Conservation (phyloP, 768 basidiomycete genomes). For the Tricholoma flavovirens region DNA sequence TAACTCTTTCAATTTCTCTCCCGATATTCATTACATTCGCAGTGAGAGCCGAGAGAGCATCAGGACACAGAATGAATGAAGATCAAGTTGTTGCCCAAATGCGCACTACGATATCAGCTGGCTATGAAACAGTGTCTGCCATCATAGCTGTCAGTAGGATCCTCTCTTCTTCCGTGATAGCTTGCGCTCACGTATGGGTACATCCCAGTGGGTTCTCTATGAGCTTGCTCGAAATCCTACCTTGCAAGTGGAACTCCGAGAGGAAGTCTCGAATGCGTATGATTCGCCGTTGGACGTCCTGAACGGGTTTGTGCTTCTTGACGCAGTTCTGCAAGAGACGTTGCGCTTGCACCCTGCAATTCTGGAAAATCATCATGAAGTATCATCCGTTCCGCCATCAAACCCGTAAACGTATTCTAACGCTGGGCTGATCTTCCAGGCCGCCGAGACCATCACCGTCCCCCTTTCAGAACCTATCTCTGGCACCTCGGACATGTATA, state of each 20-base stretch:
- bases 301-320: slow-evolving; percentile 47
- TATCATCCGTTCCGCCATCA: slow-evolving; percentile 8
- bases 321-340: slow-evolving; percentile 57
- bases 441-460: slow-evolving; percentile 44
- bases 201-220: slow-evolving; percentile 56
- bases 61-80: slow-evolving; percentile 36
- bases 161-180: slow-evolving; percentile 9
- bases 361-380: slow-evolving; percentile 62
- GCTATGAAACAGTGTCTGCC: slow-evolving; percentile 49
- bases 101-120: slow-evolving; percentile 59
- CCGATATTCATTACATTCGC: background rate
- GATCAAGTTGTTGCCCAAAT: slow-evolving; percentile 53
- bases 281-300: slow-evolving; percentile 50
- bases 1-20: background rate
- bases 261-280: slow-evolving; percentile 40
- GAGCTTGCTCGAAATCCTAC: slow-evolving; percentile 48
- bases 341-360: slow-evolving; percentile 58
- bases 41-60: slow-evolving; percentile 41
- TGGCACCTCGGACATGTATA: slow-evolving; percentile 34
- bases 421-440: slow-evolving; percentile 24
- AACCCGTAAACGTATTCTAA: slow-evolving; percentile 4
- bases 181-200: slow-evolving; percentile 2
- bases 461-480: slow-evolving; percentile 50
- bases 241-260: slow-evolving; percentile 51
- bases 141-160: slow-evolving; percentile 30